Conservation (phyloP, 73 alveolate genomes). For the Tetrahymena borealis region DNA sequence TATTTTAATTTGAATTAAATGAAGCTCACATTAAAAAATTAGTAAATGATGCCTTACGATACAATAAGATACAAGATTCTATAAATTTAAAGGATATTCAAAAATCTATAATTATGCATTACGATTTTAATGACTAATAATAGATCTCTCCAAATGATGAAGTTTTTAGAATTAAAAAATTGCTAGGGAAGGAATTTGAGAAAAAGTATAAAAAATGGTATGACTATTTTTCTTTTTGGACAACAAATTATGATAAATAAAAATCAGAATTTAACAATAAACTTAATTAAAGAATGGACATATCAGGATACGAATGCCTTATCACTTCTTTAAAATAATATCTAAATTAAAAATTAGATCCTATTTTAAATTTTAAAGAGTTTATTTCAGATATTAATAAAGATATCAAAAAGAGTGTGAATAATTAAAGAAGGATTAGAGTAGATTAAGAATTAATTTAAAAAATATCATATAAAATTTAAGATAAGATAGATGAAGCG, state of each 20-base stretch:
- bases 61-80: too few species aligned
- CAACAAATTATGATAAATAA: background rate
- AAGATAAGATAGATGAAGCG: background rate
- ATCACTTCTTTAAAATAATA: too few species aligned
- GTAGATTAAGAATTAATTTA: background rate
- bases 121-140: too few species aligned
- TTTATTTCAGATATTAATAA: background rate
- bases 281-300: too few species aligned
- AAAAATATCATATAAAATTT: background rate
- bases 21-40: too few species aligned
- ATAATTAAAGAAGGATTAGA: background rate
- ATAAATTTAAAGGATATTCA: too few species aligned
- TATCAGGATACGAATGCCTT: too few species aligned
- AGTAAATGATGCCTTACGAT: too few species aligned
- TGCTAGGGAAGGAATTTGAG: background rate
- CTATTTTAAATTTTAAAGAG: background rate
- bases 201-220: background rate
- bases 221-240: background rate
- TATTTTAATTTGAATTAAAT: too few species aligned
- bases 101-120: too few species aligned
- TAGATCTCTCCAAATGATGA: background rate
- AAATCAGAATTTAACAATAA: background rate
- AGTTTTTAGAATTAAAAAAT: background rate
- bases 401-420: background rate
- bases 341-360: too few species aligned